Evolutionary conservation across 2,329 filamentous ascomycete species (phyloP).

Genomic region (Endoconidiophora polonica): DNA sequence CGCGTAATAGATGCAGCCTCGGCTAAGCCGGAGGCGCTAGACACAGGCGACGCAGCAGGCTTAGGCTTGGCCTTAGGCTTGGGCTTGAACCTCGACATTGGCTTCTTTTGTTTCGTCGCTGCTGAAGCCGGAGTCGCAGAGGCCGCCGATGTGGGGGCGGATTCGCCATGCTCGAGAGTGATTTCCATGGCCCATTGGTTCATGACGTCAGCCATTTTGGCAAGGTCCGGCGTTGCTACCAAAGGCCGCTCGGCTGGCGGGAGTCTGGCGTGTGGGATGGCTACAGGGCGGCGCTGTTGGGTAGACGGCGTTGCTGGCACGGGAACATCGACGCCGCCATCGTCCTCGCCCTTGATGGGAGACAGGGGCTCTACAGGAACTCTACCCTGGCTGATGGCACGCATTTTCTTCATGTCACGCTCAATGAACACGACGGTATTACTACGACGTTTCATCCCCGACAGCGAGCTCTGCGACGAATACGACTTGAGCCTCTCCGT

Average conservation of each 20-base stretch:
- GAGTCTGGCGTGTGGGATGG: slow-evolving; percentile 17
- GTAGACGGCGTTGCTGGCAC: slow-evolving; percentile 10
- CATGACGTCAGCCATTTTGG: slow-evolving; percentile 37
- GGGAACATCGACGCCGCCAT: slow-evolving; percentile 7
- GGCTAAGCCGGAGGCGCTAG: not conserved
- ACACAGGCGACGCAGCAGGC: not conserved
- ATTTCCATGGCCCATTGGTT: slow-evolving; percentile 38
- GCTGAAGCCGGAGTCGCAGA: slow-evolving; percentile 27
- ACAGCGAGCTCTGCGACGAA: slow-evolving; percentile 1
- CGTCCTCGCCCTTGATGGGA: not conserved
- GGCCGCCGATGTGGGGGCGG: slow-evolving; percentile 12
- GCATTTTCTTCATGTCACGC: slow-evolving; percentile 26
- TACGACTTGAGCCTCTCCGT: slow-evolving; percentile 9
- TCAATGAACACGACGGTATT: slow-evolving; percentile 38
- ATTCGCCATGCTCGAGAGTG: not conserved
- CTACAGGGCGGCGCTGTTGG: slow-evolving; percentile 8
- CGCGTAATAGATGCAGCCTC: not conserved
- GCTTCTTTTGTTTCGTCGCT: slow-evolving; percentile 37
- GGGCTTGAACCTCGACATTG: slow-evolving; percentile 32
- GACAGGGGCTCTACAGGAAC: not conserved
- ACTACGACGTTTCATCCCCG: slow-evolving; percentile 9
- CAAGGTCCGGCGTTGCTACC: slow-evolving; percentile 27
- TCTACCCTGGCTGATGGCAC: slow-evolving; percentile 1
- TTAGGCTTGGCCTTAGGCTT: slow-evolving; percentile 8
- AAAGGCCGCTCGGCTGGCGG: slow-evolving; percentile 21